Evolutionary conservation across 2,329 filamentous ascomycete genomes (phyloP).

Genomic region (Aspergillus jensenii): DNA sequence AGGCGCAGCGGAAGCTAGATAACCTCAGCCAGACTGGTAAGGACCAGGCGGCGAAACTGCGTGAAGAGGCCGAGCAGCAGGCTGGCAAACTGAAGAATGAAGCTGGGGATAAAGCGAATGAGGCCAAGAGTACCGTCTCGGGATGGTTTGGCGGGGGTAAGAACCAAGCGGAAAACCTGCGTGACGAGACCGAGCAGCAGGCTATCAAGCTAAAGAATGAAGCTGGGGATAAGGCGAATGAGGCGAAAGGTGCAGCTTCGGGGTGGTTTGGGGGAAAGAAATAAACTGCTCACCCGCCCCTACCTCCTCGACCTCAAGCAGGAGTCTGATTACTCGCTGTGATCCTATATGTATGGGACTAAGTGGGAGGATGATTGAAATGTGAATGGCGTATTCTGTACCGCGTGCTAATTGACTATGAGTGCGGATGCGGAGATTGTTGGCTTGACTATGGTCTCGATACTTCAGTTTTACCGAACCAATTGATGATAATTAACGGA

Average conservation of each 20-base stretch:
- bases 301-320: not conserved
- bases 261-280: constrained; percentile 71
- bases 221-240: constrained; percentile 72
- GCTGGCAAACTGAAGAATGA: constrained; percentile 69
- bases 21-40: constrained; percentile 54
- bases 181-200: constrained; percentile 54
- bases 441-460: not conserved
- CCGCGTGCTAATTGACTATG: no score
- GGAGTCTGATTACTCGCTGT: not conserved
- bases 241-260: constrained; percentile 81
- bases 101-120: constrained; percentile 72
- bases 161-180: constrained; percentile 54
- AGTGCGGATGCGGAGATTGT: not conserved
- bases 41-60: constrained; percentile 58
- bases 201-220: constrained; percentile 69
- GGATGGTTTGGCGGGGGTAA: constrained; percentile 71
- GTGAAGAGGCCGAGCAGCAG: constrained; percentile 54
- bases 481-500: not conserved
- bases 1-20: constrained; percentile 56
- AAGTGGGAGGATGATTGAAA: no score
- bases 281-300: not conserved
- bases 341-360: no score
- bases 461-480: not conserved
- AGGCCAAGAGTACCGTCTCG: constrained; percentile 81
- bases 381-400: no score